A percentile compares a stretch with the other conserved stretches of the same genome.
Conservation (phyloP, 2,329 filamentous ascomycete species). For the Xylariaceae sp. region DNA sequence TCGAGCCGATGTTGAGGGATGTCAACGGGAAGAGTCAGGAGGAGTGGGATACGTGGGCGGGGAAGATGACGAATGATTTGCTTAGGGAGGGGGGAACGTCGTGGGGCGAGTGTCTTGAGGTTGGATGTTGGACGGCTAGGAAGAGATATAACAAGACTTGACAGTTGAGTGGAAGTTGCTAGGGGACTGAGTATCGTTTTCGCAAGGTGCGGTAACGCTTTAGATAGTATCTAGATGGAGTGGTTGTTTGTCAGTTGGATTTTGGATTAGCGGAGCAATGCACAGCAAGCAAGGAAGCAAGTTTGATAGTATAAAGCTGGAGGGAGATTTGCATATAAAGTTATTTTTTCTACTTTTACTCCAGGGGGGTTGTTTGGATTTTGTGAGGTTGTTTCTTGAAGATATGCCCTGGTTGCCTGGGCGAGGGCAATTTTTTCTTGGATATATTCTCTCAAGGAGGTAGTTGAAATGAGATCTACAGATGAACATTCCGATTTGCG, state of each 20-base stretch:
- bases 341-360: no score
- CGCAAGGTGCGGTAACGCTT: constrained; percentile 85
- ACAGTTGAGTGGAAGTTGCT: constrained; percentile 11
- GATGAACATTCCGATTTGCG: background rate
- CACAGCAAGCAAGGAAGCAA: background rate
- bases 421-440: no score
- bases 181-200: constrained; percentile 67
- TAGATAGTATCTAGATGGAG: constrained; percentile 71
- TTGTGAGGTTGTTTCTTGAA: background rate
- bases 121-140: constrained; percentile 85
- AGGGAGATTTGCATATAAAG: no score
- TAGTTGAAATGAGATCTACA: no score
- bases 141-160: constrained; percentile 50
- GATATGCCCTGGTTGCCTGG: no score
- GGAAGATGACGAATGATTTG: constrained; percentile 81
- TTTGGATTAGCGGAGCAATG: constrained; percentile 14
- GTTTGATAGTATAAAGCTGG: background rate
- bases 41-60: constrained; percentile 89
- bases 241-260: constrained; percentile 14
- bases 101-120: constrained; percentile 81
- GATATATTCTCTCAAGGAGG: no score
- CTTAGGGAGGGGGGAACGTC: constrained; percentile 74
- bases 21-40: constrained; percentile 83
- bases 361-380: background rate
- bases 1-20: constrained; percentile 80